Percentiles rank a stretch among this genome's conserved stretches.
Conservation (phyloP, 2,329 filamentous ascomycete species). For the Colletotrichum musicola region DNA sequence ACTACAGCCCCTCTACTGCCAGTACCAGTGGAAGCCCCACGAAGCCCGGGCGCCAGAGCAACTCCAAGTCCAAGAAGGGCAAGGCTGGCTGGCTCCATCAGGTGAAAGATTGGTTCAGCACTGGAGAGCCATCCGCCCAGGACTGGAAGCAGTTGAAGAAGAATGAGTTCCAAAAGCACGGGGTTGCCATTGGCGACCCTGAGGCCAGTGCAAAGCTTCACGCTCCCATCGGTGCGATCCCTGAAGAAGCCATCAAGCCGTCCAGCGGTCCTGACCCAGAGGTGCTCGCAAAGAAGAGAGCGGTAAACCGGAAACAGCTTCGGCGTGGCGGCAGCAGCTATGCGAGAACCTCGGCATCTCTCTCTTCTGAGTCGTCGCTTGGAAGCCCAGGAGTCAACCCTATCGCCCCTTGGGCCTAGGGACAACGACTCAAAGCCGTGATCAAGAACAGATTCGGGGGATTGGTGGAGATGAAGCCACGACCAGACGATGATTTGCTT, state of each 20-base stretch:
- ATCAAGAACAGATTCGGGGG: not conserved
- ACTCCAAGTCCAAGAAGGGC: slow-evolving; percentile 46
- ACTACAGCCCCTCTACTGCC: slow-evolving; percentile 43
- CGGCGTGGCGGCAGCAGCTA: slow-evolving; percentile 43
- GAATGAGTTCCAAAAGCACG: slow-evolving; percentile 57
- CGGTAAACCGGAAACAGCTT: slow-evolving; percentile 47
- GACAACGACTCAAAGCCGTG: not conserved
- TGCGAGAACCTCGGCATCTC: slow-evolving; percentile 46
- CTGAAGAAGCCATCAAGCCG: slow-evolving; percentile 59
- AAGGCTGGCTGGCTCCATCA: slow-evolving; percentile 55
- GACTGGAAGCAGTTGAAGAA: slow-evolving; percentile 62
- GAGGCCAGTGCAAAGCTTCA: slow-evolving; percentile 60
- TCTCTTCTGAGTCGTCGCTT: slow-evolving; percentile 52
- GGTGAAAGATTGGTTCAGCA: slow-evolving; percentile 62
- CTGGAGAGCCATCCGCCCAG: slow-evolving; percentile 63
- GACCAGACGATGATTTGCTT: slow-evolving; percentile 17
- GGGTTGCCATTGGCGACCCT: slow-evolving; percentile 58
- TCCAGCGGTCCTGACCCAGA: slow-evolving; percentile 61
- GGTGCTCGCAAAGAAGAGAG: slow-evolving; percentile 53
- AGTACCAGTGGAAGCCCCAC: slow-evolving; percentile 35
- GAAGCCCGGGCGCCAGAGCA: slow-evolving; percentile 36
- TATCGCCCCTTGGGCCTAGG: slow-evolving; percentile 50
- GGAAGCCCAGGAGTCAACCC: slow-evolving; percentile 48
- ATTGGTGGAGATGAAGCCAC: not conserved
- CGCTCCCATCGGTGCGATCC: slow-evolving; percentile 59